A percentile compares a stretch with the other conserved stretches of the same genome.
phyloP scores from a whole-genome alignment of 2,329 filamentous ascomycete species.

The Gnomoniopsis sp. region DNA sequence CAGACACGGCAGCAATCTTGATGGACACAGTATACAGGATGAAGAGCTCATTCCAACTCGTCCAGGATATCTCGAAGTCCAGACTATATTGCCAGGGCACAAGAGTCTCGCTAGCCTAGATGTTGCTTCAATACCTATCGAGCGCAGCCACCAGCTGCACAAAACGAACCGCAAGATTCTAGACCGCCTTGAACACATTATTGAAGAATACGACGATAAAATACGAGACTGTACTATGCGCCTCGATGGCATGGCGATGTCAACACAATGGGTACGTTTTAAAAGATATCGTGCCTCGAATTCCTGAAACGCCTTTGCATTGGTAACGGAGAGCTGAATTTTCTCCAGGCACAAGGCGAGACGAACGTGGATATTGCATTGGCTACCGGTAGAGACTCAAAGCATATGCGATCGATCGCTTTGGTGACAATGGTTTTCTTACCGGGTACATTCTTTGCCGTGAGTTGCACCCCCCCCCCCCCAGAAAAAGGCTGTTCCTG shows the following conservation, averaged over 20 bases:
- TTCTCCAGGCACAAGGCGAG: conserved; percentile 24
- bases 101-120: too few species aligned
- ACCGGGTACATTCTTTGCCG: conserved; percentile 29
- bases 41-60: too few species aligned
- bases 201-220: conserved; percentile 30
- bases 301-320: too few species aligned
- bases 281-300: too few species aligned
- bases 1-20: background rate
- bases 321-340: background rate
- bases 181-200: conserved; percentile 21
- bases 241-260: conserved; percentile 32
- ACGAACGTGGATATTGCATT: conserved; percentile 28
- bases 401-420: conserved; percentile 28
- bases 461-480: conserved; percentile 9
- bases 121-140: too few species aligned
- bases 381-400: conserved; percentile 25
- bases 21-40: too few species aligned
- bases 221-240: conserved; percentile 31
- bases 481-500: background rate
- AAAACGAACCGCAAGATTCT: conserved; percentile 16
- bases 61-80: too few species aligned
- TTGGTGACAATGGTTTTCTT: conserved; percentile 31
- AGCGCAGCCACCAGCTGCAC: background rate
- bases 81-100: too few species aligned
- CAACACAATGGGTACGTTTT: conserved; percentile 30